Evolutionary conservation across 164 flowering plant species (phyloP), one percentile per base, ranked within the genome.

Genomic region (Akebia trifoliata): DNA sequence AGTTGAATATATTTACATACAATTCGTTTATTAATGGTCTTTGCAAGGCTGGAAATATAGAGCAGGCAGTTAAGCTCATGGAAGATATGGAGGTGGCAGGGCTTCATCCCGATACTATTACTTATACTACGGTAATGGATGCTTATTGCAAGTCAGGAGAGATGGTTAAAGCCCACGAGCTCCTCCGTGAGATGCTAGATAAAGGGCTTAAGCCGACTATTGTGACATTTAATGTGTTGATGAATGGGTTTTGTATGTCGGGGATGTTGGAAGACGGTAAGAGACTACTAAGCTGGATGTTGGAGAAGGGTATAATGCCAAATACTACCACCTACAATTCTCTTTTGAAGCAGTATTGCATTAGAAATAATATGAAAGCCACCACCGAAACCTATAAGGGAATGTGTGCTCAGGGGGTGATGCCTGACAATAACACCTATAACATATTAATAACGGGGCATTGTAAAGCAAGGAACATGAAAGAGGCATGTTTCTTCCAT

Each of bases 261-360:
- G 83, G 82, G 54, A 76, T 69, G 81, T 64, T 78, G 8, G 85
- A 81, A 66, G 76, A 78, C 57, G 80, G 82, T 59, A 52, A 77
- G 45, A 66, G 53, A 56, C 37, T 75, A 42, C 67, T 69, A 36
- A 67, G 22, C 46, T 52, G 74, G 61, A 77, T 83, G 89, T 34
- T 61, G 43, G 74, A 71, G 57, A 78, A 78, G 72, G 78, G 81
- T 30, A 57, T 68, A 22, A 60, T 32, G 64, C 76, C 76, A 11
- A 72, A 68, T 52, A 54, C 72, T 18, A 68, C 69, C 54, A 72
- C 76, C 6, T 72, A 64, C 34, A 72, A 72, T 49, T 69, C 76
- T 46, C 73, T 72, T 42, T 39, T 72, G 52, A 72, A 69, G 62
- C 64, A 64, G 54, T 49, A 61, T 51, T 69, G 65, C 64, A 59